Evolutionary conservation across 2,329 filamentous ascomycete genomes (phyloP).

Genomic region (Colletotrichum gloeosporioides): DNA sequence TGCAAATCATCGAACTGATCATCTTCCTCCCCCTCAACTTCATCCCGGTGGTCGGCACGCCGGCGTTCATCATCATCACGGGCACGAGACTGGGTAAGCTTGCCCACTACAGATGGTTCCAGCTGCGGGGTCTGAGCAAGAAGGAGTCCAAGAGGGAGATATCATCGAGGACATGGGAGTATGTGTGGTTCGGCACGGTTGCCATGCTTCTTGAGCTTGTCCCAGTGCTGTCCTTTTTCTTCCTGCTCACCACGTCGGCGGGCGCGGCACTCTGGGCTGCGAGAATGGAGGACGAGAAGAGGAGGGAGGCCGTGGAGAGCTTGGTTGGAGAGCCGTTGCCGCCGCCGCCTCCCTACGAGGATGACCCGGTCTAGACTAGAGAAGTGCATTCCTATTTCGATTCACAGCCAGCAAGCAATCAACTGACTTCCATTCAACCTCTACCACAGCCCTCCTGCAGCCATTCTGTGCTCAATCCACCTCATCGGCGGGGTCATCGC

Average conservation of each 20-base stretch:
- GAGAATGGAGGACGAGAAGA: slow-evolving; percentile 70
- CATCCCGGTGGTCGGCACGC: slow-evolving; percentile 81
- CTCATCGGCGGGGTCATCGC: neutral
- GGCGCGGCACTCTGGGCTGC: slow-evolving; percentile 89
- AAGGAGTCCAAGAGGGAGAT: slow-evolving; percentile 77
- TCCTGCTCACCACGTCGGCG: slow-evolving; percentile 84
- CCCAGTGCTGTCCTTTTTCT: slow-evolving; percentile 91
- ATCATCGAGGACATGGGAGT: slow-evolving; percentile 74
- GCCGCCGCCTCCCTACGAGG: slow-evolving; percentile 42
- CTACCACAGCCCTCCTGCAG: neutral
- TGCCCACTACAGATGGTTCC: slow-evolving; percentile 90
- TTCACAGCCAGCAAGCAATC: neutral
- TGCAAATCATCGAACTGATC: slow-evolving; percentile 89
- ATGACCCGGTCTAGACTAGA: slow-evolving; percentile 35
- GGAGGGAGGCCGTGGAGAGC: slow-evolving; percentile 27
- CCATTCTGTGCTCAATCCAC: neutral
- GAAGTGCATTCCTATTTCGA: neutral
- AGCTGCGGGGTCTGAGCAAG: slow-evolving; percentile 76
- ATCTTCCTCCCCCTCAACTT: slow-evolving; percentile 84
- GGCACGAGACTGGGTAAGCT: slow-evolving; percentile 88
- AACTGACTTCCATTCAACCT: neutral
- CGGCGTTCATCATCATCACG: slow-evolving; percentile 86
- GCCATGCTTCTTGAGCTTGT: slow-evolving; percentile 87
- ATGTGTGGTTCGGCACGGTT: slow-evolving; percentile 91
- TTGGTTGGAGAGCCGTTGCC: slow-evolving; percentile 28